phyloP scores from a whole-genome alignment of 1,139 yeast genomes.

The Candida tetrigidarum region DNA sequence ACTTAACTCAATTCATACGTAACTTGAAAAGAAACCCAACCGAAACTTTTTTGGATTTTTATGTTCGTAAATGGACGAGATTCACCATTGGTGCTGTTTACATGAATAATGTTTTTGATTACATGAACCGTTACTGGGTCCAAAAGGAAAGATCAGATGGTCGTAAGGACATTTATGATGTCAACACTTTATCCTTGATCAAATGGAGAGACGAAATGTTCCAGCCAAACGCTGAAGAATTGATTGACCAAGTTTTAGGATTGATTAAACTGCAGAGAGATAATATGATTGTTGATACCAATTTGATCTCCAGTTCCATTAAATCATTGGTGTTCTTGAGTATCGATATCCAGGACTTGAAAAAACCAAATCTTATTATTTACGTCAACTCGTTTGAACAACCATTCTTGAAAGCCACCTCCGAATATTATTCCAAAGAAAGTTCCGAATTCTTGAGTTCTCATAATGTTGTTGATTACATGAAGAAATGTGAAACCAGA shows the following conservation, averaged over 20 bases:
- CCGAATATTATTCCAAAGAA: conserved; percentile 72
- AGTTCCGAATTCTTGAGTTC: conserved; percentile 66
- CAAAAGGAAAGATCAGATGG: conserved; percentile 96
- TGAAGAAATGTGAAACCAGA: conserved; percentile 83
- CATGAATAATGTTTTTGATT: conserved; percentile 91
- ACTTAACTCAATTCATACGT: conserved; percentile 64
- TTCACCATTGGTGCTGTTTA: conserved; percentile 92
- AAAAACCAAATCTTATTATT: conserved; percentile 81
- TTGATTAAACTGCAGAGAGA: conserved; percentile 80
- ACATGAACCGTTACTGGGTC: conserved; percentile 97
- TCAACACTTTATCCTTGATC: conserved; percentile 81
- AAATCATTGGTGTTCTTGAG: conserved; percentile 82
- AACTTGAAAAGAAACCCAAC: conserved; percentile 52
- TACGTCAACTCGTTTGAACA: conserved; percentile 81
- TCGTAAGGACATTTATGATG: conserved; percentile 88
- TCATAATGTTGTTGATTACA: conserved; percentile 88
- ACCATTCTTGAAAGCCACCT: conserved; percentile 75
- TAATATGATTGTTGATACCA: conserved; percentile 74
- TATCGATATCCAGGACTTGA: conserved; percentile 79
- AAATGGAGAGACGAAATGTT: conserved; percentile 91
- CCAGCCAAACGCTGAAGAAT: conserved; percentile 57
- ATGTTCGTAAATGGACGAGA: conserved; percentile 87
- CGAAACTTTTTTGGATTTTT: conserved; percentile 81
- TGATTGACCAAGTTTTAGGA: conserved; percentile 74
- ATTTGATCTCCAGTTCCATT: conserved; percentile 72